Evolutionary conservation across 2,329 filamentous ascomycete species (phyloP), one percentile per base, ranked within the genome.

Genomic region (Cladophialophora yegresii): DNA sequence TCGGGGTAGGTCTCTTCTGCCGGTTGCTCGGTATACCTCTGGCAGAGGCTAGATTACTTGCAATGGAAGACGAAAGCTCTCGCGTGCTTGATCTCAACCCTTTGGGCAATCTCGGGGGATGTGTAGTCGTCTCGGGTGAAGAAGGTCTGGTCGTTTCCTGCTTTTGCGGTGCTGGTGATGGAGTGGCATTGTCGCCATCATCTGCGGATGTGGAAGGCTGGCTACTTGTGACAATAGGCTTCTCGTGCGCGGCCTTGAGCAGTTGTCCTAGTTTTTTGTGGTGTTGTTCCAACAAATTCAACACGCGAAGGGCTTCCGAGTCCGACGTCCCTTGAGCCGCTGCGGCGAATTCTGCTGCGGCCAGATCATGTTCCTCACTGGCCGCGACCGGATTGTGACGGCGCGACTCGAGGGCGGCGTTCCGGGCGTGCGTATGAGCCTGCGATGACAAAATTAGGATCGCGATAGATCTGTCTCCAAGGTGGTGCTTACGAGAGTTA

Each of bases 391-490:
- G 91, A 74, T 95, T 83, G 26, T 83, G 81, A 69, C 84, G 84
- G 68, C 83, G 82, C 36, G 85, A 87, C 61, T 93, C 91, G 26
- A 88, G 83, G 26, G 91, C 88, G 50, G 93, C 93, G 73, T 91
- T 93, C 72, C 88, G 87, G 57, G 92, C 93, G 79, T 97, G 92
- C 71, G 93, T 89, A 78, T 96, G 91, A 67, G 93, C 93, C 86
- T 93, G 71, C 64, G 74, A 75, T 72, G 45, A 58, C 49, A 56
- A 32, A n/a, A 53, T 63, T 58, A 66, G 64, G 33, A 40, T 61
- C 49, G 10, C 20, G 50, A 54, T 51, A 43, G 62, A 55, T 40
- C 61, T 30, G 62, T 40, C 16, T 45, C 26, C 16, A 47, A 59
- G 32, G 45, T 40, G 47, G 47, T 61, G 69, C 74, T 64, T 80